Conservation (phyloP, 2,329 filamentous ascomycete genomes). For the Cercospora brassicicola region DNA sequence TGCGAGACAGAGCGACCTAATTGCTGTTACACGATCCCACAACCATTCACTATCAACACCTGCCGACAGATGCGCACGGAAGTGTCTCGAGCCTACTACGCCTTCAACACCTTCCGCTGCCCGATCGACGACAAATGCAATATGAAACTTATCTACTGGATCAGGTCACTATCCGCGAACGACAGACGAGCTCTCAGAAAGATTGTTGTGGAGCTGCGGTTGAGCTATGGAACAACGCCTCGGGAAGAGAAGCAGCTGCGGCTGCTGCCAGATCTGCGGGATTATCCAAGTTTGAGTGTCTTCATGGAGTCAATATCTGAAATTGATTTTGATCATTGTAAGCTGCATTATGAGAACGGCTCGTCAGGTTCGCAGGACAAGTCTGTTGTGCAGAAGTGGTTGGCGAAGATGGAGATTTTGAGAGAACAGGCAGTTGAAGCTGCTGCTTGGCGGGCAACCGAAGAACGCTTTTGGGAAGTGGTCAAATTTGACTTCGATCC, state of each 20-base stretch:
- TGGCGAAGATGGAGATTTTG: not conserved
- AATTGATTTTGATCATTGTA: not conserved
- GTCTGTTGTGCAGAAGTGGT: not conserved
- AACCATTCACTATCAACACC: no score
- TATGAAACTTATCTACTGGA: not conserved
- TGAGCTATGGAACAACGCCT: not conserved
- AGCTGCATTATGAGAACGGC: not conserved
- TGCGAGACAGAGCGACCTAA: no score
- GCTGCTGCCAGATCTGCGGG: not conserved
- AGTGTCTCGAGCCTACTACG: not conserved
- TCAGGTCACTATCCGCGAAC: not conserved
- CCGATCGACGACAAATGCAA: not conserved
- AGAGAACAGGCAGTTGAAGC: not conserved
- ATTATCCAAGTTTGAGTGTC: not conserved
- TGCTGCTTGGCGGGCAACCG: not conserved
- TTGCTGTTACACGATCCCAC: no score
- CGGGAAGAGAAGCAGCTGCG: not conserved
- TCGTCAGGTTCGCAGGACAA: not conserved
- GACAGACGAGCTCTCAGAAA: not conserved
- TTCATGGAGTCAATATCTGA: not conserved
- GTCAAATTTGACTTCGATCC: not conserved
- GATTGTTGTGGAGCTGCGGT: not conserved
- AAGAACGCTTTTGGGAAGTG: not conserved
- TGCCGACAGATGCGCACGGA: not conserved
- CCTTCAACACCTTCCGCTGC: not conserved